phyloP scores from a whole-genome alignment of 2,329 filamentous ascomycete genomes.

The Hirsutella thompsonii region DNA sequence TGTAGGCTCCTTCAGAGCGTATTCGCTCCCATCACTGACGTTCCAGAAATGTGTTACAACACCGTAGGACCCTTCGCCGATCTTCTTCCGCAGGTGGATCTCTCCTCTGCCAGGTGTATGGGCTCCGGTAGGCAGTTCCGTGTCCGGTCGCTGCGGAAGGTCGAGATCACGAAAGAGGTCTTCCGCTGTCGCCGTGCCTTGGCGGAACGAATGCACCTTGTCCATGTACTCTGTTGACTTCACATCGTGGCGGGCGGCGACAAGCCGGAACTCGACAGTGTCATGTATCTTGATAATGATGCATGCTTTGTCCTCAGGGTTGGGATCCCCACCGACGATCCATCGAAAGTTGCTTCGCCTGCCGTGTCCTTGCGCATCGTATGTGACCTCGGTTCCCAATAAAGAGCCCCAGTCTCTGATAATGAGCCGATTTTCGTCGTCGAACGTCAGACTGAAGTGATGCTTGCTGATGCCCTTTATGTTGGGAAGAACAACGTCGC shows the following conservation, averaged over 20 bases:
- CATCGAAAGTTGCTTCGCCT: constrained; percentile 9
- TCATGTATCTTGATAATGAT: constrained; percentile 5
- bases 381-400: constrained; percentile 12
- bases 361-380: constrained; percentile 7
- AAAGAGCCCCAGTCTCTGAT: constrained; percentile 10
- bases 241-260: constrained; percentile 3
- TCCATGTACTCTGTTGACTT: constrained; percentile 7
- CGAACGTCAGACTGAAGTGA: constrained; percentile 11
- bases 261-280: constrained; percentile 4
- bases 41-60: constrained; percentile 10
- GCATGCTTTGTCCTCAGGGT: not conserved
- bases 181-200: constrained; percentile 6
- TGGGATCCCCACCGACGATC: constrained; percentile 11
- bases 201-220: constrained; percentile 7
- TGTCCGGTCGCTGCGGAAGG: constrained; percentile 2
- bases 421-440: constrained; percentile 6
- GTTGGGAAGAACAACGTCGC: constrained; percentile 7
- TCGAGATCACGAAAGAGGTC: constrained; percentile 4
- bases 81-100: constrained; percentile 5
- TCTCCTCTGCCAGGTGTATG: constrained; percentile 4
- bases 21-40: constrained; percentile 10
- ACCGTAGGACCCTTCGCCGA: constrained; percentile 9
- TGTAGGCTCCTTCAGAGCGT: constrained; percentile 11
- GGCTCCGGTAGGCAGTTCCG: constrained; percentile 3
- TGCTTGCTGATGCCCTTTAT: constrained; percentile 2